Evolutionary conservation across 2,329 filamentous ascomycete species (phyloP), one percentile per base, ranked within the genome.

Genomic region (Fusarium coffeatum): DNA sequence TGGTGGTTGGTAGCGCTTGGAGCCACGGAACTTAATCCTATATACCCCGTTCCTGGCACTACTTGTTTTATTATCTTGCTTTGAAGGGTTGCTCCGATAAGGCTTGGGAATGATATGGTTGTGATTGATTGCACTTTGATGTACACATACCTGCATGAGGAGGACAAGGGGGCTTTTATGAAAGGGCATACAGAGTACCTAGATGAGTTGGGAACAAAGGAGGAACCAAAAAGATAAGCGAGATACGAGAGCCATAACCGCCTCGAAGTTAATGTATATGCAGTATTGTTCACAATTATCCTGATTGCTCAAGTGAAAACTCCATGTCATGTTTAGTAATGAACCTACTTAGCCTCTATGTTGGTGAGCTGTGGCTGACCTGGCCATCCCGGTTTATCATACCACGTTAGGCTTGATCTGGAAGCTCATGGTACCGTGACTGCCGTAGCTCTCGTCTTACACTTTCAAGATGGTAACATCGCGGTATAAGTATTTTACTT

Each of bases 21-120:
- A 72, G 72, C 69, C 73, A 74, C 25, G 72, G 73, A 75, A 75
- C 64, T 45, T 74, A 75, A 74, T 75, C 34, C 54, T 75, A 66
- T 75, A 75, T 75, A 75, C 73, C 73, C 66, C 63, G 49, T 62
- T 75, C 71, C 71, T 69, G 73, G 72, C 60, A 72, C 58, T 69
- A 49, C 61, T 64, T 65, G 59, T 66, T 73, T 66, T 72, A 54
- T 56, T 73, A 48, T 64, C 57, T 51, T 49, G 50, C 50, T 59
- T 68, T 59, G 41, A 46, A 46, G 53, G 55, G 43, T 43, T 63
- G 43, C 30, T 50, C 46, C 34, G 50, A 64, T 45, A 58, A 58
- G 55, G 60, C 43, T 59, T 61, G 67, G 64, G 49, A 55, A 66
- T 51, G 59, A 57, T 64, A 63, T 43, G 64, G 67, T 62, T 53